Conservation (phyloP, 75 land plant species). For the Gnetum montanum region DNA sequence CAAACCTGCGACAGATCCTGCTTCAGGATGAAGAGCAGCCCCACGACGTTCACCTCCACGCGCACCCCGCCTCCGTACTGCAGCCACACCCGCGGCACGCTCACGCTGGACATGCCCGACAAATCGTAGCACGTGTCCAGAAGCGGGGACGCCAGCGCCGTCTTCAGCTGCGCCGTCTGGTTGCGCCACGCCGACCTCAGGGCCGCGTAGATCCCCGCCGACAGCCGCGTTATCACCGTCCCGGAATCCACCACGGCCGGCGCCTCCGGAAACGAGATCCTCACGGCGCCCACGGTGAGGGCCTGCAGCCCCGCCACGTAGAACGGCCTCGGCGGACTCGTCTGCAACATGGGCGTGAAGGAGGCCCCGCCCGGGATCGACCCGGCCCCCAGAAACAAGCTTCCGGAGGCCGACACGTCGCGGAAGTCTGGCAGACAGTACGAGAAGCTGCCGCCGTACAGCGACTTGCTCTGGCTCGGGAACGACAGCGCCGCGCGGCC, state of each 20-base stretch:
- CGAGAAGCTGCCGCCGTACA: constrained; percentile 36
- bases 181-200: constrained; percentile 13
- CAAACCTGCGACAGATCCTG: constrained; percentile 22
- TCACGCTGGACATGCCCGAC: not conserved
- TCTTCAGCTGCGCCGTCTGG: constrained; percentile 21
- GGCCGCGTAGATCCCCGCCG: constrained; percentile 13
- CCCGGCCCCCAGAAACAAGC: constrained; percentile 32
- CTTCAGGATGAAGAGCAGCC: constrained; percentile 9
- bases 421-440: constrained; percentile 48
- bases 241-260: constrained; percentile 33
- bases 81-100: constrained; percentile 15
- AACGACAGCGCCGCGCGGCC: constrained; percentile 44
- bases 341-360: constrained; percentile 38
- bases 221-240: constrained; percentile 31
- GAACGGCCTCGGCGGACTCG: constrained; percentile 7
- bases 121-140: constrained; percentile 71
- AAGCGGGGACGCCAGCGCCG: constrained; percentile 24
- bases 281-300: constrained; percentile 29
- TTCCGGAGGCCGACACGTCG: constrained; percentile 13
- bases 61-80: constrained; percentile 14
- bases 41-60: constrained; percentile 10
- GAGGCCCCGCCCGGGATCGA: not conserved
- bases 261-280: not conserved
- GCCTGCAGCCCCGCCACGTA: constrained; percentile 18
- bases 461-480: constrained; percentile 32